Base-by-base conservation (phyloP, 805 yeast species). In the Tetrapisispora fleetii region DNA sequence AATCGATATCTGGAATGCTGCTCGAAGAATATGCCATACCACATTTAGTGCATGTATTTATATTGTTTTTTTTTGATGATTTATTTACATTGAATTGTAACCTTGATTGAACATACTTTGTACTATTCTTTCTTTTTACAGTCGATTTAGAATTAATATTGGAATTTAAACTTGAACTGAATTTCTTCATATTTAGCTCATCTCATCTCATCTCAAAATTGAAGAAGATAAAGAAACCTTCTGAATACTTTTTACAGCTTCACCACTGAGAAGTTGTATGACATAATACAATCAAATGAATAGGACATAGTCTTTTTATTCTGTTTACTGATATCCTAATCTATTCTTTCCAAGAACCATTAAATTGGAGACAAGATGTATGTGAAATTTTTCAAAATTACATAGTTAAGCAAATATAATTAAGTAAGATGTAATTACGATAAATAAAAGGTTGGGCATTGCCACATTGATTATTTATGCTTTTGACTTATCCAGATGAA, bases 1-100 rank as follows among this genome's bases (percentile, higher is more conserved):
- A 50, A 7, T 49, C 40, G 3, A 38, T 36, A 51, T 63, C 67
- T 11, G 52, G 46, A 1, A 55, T 43, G 1, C 59, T 46, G 10
- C 46, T 37, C 3, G 54, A 47, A 4, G 57, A 54, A 38, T 58
- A 63, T 2, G 62, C 47, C 67, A 64, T 59, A 38, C 51, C 59
- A 46, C 67, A 62, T 48, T 58, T 52, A 6, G 56, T 44, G 45
- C 67, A 63, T 51, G 55, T 54, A 4, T 38, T 38, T 9, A 53
- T 5, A 18, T 24, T 36, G 4, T 18, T 17, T 2, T 35, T 42
- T 6, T 19, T 37, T 7, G 8, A 14, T 16, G 28, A 27, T 17
- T 28, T 14, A 4, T n/a, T 13, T 1, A 4, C 11, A 22, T 57
- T 59, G 16, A 59, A 21, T 22, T 50, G 53, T 21, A 59, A 43